Evolutionary conservation across 192 early-diverging fungal genomes (phyloP).

Genomic region (Coemansia sp.): DNA sequence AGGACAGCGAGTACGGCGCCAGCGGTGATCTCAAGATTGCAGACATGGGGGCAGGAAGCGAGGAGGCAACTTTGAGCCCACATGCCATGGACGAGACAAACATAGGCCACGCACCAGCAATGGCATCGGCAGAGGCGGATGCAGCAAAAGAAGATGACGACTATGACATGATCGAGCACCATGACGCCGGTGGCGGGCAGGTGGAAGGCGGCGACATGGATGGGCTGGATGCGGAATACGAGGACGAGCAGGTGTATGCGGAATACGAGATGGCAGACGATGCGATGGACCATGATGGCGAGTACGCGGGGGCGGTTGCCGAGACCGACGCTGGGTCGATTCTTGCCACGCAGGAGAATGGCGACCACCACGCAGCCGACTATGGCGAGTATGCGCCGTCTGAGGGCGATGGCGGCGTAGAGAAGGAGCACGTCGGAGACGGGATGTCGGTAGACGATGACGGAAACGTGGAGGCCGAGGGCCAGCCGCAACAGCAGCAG

Average conservation of each 20-base stretch:
- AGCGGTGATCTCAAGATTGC: neutral
- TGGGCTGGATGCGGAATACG: neutral
- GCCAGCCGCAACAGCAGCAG: conserved; percentile 14
- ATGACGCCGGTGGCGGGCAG: conserved; percentile 5
- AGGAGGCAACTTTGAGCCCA: conserved; percentile 5
- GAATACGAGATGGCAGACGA: conserved; percentile 40
- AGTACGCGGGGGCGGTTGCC: conserved; percentile 27
- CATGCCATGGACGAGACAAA: conserved; percentile 3
- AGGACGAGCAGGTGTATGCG: conserved; percentile 29
- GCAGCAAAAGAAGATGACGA: conserved; percentile 11
- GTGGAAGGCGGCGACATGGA: conserved; percentile 10
- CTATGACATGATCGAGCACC: conserved; percentile 27
- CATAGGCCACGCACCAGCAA: neutral
- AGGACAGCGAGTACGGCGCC: neutral
- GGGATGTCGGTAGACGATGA: conserved; percentile 22
- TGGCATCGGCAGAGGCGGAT: neutral
- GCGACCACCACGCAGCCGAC: conserved; percentile 5
- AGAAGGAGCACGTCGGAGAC: conserved; percentile 6
- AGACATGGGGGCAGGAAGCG: neutral
- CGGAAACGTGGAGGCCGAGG: conserved; percentile 8
- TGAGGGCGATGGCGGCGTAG: conserved; percentile 7
- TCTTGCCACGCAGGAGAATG: conserved; percentile 32
- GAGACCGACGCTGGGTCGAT: conserved; percentile 34
- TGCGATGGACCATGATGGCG: conserved; percentile 20
- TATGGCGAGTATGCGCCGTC: conserved; percentile 14